Evolutionary conservation across 768 basidiomycete genomes (phyloP), one percentile per base, ranked within the genome.

Genomic region (Suillus plorans): DNA sequence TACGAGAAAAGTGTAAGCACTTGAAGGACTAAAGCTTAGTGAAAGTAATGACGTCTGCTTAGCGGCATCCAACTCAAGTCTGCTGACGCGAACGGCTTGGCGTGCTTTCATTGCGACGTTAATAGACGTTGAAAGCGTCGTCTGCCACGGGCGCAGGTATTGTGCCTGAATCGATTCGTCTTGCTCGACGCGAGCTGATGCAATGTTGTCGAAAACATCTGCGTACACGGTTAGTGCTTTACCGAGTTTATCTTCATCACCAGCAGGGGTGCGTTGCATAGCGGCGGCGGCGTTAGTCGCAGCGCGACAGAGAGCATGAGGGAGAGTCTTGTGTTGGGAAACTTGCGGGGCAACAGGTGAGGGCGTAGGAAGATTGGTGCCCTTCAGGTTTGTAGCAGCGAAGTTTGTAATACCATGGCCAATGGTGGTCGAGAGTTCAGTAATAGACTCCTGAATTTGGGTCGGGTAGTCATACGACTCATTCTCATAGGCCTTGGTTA

Each of bases 21-120:
- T 28, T n/a, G 18, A n/a, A 55, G 13, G 13, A 18, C 18, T 47
- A 45, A 2, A 14, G 37, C 45, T 42, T 20, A 12, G 49, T 36
- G 39, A 66, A 3, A 42, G 28, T 34, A 80, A 90, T 63, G 72
- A 94, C 92, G 85, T 80, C 76, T 95, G 93, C 79, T 95, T 95
- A 8, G 94, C 94, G 47, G 94, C 85, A 74, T 97, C 96, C 64
- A 98, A 82, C 81, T 97, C 94, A 60, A 97, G 82, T 68, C 94
- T 80, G 74, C 91, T 92, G 16, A 83, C 80, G 44, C 87, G 83
- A 42, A 95, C 94, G 0, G 91, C 90, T 76, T 91, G 88, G 57
- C 93, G 85, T 0, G 97, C 95, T 81, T 95, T 97, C 86, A 98
- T 86, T 20, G 97, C 97, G 18, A 97, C 88, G 10, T 86, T 84